phyloP scores from a whole-genome alignment of 345 rosid genomes.

The Sonneratia caseolaris region DNA sequence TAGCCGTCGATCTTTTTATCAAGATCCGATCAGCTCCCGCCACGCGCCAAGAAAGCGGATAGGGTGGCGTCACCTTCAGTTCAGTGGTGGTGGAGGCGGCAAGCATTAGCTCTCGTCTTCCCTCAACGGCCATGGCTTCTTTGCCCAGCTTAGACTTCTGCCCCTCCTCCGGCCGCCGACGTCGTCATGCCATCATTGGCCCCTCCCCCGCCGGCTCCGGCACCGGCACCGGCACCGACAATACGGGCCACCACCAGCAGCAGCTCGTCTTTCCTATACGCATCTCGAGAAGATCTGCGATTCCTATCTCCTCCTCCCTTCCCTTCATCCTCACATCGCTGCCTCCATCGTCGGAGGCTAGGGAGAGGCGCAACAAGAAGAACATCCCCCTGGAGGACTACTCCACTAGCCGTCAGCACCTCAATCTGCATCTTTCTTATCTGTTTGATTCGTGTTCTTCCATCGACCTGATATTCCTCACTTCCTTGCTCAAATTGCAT shows the following conservation, averaged over 20 bases:
- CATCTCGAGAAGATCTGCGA: slow-evolving; percentile 48
- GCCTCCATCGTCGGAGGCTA: slow-evolving; percentile 49
- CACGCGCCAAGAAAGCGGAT: not conserved
- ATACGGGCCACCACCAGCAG: slow-evolving; percentile 14
- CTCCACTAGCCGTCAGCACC: slow-evolving; percentile 44
- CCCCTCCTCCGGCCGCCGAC: not conserved
- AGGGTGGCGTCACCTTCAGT: not conserved
- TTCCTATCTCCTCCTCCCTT: slow-evolving; percentile 32
- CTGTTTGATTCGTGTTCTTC: not conserved
- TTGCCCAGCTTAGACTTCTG: slow-evolving; percentile 2
- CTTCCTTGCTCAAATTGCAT: not conserved
- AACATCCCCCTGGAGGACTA: slow-evolving; percentile 61
- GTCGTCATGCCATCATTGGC: not conserved
- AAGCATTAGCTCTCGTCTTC: too few relatives aligned
- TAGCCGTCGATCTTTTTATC: not conserved
- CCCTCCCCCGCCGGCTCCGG: slow-evolving; percentile 11
- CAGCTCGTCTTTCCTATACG: slow-evolving; percentile 28
- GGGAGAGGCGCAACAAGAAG: slow-evolving; percentile 78
- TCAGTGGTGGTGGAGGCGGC: not conserved
- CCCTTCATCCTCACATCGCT: slow-evolving; percentile 32
- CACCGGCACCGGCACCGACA: slow-evolving; percentile 7
- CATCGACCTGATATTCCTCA: not conserved
- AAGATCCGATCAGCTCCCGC: not conserved
- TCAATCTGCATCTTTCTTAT: slow-evolving; percentile 5
- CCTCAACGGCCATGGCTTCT: slow-evolving; percentile 35